A percentile compares a stretch with the other conserved stretches of the same genome.
Conservation (phyloP, 148 eudicot genomes). For the Silene latifolia region DNA sequence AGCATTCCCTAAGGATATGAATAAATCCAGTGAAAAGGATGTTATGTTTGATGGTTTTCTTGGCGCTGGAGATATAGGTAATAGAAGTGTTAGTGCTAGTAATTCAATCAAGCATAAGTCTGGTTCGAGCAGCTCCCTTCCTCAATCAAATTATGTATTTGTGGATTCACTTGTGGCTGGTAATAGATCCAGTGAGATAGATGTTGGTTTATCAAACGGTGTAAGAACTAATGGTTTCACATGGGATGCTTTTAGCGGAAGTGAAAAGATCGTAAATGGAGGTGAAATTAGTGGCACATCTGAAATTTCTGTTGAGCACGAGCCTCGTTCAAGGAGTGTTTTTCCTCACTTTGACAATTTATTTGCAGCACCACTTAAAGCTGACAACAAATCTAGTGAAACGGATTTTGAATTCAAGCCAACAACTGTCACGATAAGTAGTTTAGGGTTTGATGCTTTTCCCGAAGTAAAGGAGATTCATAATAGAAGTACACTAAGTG, state of each 20-base stretch:
- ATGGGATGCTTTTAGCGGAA: conserved; percentile 12
- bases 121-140: conserved; percentile 3
- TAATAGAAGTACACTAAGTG: not conserved
- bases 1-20: conserved; percentile 23
- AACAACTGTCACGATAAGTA: not conserved
- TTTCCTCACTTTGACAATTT: not conserved
- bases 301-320: conserved; percentile 7
- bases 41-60: conserved; percentile 27
- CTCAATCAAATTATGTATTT: conserved; percentile 7
- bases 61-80: conserved; percentile 25
- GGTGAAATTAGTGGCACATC: conserved; percentile 1
- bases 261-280: not conserved
- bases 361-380: not conserved
- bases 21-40: conserved; percentile 23
- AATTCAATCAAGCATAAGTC: not conserved
- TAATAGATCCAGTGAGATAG: not conserved
- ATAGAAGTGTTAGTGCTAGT: conserved; percentile 26
- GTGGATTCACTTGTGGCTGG: not conserved
- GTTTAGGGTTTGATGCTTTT: conserved; percentile 4
- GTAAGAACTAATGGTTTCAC: not conserved
- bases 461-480: not conserved
- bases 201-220: not conserved
- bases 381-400: conserved; percentile 5
- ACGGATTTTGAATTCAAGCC: not conserved
- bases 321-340: not conserved